Evolutionary conservation across 2,329 filamentous ascomycete species (phyloP), one percentile per base, ranked within the genome.

Genomic region (Pseudogymnoascus sp.): DNA sequence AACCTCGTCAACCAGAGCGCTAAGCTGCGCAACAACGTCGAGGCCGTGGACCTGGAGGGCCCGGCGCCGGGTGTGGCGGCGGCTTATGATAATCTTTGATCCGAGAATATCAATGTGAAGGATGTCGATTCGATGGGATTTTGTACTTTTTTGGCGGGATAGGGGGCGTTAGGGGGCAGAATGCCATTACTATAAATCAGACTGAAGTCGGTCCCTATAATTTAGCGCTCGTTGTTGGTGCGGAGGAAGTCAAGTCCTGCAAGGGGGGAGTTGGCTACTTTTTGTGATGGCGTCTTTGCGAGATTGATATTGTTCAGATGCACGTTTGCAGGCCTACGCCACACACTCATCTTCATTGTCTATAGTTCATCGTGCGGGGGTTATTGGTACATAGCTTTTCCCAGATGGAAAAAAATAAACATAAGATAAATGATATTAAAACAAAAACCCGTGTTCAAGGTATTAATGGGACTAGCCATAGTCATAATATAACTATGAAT

Each of bases 1-100:
- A 94, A 95, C 69, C 81, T 99, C 16, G 85, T 94, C 59, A 82
- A 88, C 63, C 81, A 86, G 67, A 85, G 81, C 63, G 77, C 77
- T 18, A 74, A 77, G 62, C 78, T 86, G 67, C 77, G 80, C 25
- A 67, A 65, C 30, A 69, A 64, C 5, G 71, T 73, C 28, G 68
- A 73, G 61, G 65, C 62, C 5, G 70, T 73, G 7, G 71, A 73
- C 63, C 61, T 73, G 9, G 71, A 73, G 47, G 70, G 70, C 2
- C 67, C 70, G 4, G 69, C 69, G 18, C 70, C 70, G 1, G 71
- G 71, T 4, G 67, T 73, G 5, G 70, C 70, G 5, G 70, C 65
- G 11, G 67, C 62, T 54, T 71, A 69, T 63, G 70, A 72, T 64
- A 59, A 64, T 63, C 70, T 61, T 65, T 59, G 25, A 60, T 37